These are phyloP conservation scores for Neurospora sp. DNA, from an alignment of 495 filamentous ascomycete species.

Conservation along the genomic window DNA sequence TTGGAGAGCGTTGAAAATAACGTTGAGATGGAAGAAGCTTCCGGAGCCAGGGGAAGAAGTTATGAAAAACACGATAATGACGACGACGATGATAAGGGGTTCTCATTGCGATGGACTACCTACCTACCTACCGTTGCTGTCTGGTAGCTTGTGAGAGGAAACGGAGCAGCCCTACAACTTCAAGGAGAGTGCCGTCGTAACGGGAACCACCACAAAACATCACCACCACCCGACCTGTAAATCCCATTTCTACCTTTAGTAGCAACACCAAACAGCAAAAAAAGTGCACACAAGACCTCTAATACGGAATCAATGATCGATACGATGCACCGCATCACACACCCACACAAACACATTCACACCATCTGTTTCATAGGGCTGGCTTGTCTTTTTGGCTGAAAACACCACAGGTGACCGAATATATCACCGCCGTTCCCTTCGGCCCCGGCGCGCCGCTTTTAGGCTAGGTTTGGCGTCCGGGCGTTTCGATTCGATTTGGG, in stretches of 20 bases:
- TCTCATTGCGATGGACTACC: not conserved
- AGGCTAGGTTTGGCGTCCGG: not conserved
- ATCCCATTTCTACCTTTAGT: not conserved
- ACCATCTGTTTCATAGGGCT: not conserved
- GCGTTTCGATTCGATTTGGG: not conserved
- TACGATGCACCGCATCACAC: not conserved
- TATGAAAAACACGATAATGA: not conserved
- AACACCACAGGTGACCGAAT: not conserved
- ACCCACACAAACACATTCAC: not conserved
- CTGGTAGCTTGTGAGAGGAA: not conserved
- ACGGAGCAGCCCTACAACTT: not conserved
- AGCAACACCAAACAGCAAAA: not conserved
- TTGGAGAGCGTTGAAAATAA: not conserved
- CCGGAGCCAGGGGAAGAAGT: not conserved
- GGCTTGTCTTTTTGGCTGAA: not conserved
- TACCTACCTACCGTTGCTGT: not conserved
- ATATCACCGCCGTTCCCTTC: not conserved
- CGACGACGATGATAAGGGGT: not conserved
- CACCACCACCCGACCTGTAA: not conserved
- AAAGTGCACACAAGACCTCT: not conserved
- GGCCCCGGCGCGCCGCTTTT: not conserved
- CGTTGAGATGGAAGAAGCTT: not conserved
- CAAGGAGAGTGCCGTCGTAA: not conserved
- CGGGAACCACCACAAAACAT: not conserved
- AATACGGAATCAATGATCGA: not conserved